Evolutionary conservation across 768 basidiomycete species (phyloP).

Genomic region (Mycena kentingensis): DNA sequence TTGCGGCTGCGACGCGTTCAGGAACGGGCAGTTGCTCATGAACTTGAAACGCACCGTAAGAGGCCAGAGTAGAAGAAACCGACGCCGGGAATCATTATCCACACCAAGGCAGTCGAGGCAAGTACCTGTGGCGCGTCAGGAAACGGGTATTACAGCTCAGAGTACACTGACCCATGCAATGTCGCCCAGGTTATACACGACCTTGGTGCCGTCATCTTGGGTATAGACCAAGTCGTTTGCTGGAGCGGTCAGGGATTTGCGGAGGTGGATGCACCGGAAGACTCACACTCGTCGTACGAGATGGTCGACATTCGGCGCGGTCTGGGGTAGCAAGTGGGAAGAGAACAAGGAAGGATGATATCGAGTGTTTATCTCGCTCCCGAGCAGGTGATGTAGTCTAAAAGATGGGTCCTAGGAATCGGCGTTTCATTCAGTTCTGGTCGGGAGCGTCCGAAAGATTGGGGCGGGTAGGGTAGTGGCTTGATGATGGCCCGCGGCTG

Average conservation of each 20-base stretch:
- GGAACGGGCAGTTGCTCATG: too few species aligned
- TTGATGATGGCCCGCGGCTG: too few species aligned
- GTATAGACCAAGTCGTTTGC: constrained; percentile 40
- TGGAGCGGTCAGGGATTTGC: constrained; percentile 15
- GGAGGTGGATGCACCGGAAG: not conserved
- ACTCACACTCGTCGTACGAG: constrained; percentile 34
- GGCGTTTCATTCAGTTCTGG: too few species aligned
- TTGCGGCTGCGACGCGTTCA: constrained; percentile 52
- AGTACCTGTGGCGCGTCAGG: too few species aligned
- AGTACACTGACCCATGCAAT: constrained; percentile 60
- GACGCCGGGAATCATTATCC: constrained; percentile 83
- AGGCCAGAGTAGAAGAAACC: constrained; percentile 92
- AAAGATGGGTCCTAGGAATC: too few species aligned
- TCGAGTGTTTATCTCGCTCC: not conserved
- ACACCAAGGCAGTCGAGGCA: constrained; percentile 77
- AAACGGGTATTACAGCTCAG: too few species aligned
- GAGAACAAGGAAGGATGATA: constrained; percentile 6
- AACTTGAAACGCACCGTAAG: too few species aligned
- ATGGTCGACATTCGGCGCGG: constrained; percentile 34
- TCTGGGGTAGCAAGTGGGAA: too few species aligned
- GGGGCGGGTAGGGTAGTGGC: too few species aligned
- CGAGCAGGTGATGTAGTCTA: not conserved
- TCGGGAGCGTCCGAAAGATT: too few species aligned
- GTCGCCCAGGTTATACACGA: constrained; percentile 51
- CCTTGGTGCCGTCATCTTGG: constrained; percentile 30